A percentile compares a stretch with the other conserved stretches of the same genome.
phyloP scores from a whole-genome alignment of 2,329 filamentous ascomycete species.

The Penicillium sp. region DNA sequence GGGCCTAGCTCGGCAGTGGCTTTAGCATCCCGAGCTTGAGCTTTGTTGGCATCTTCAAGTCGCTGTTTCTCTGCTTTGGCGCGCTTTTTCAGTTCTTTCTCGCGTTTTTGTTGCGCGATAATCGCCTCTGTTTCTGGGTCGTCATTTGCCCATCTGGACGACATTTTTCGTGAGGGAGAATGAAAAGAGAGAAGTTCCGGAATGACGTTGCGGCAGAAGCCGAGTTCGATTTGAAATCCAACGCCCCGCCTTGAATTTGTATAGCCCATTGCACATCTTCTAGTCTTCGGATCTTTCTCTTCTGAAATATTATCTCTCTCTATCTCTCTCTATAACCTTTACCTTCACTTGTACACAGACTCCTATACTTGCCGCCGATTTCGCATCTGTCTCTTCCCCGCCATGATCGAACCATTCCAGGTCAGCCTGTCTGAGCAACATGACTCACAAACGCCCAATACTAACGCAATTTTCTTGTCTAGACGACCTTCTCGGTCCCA shows the following conservation, averaged over 20 bases:
- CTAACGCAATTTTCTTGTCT: slow-evolving; percentile 14
- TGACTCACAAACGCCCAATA: not conserved
- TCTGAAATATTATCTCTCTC: not conserved
- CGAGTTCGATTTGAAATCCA: slow-evolving; percentile 28
- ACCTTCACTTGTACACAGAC: not conserved
- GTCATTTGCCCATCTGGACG: slow-evolving; percentile 79
- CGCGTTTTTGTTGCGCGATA: slow-evolving; percentile 58
- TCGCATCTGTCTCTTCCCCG: slow-evolving; percentile 13
- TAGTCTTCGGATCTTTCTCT: not conserved
- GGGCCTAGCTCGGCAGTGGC: slow-evolving; percentile 29
- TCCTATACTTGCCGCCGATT: not conserved
- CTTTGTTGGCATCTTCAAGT: slow-evolving; percentile 46
- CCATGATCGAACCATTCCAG: slow-evolving; percentile 42
- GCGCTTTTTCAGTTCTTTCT: slow-evolving; percentile 84
- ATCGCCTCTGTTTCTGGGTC: slow-evolving; percentile 70
- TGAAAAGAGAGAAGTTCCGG: slow-evolving; percentile 7
- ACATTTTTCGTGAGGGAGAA: slow-evolving; percentile 40
- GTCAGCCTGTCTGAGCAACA: slow-evolving; percentile 21
- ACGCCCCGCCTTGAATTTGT: slow-evolving; percentile 14
- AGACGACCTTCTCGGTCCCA: slow-evolving; percentile 92
- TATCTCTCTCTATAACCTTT: not conserved
- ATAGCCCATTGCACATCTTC: not conserved
- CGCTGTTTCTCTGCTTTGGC: slow-evolving; percentile 73
- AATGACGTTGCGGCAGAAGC: slow-evolving; percentile 21
- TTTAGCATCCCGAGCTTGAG: slow-evolving; percentile 27